Base-by-base conservation (phyloP, 2,329 filamentous ascomycete species). In the Colletotrichum lupini region DNA sequence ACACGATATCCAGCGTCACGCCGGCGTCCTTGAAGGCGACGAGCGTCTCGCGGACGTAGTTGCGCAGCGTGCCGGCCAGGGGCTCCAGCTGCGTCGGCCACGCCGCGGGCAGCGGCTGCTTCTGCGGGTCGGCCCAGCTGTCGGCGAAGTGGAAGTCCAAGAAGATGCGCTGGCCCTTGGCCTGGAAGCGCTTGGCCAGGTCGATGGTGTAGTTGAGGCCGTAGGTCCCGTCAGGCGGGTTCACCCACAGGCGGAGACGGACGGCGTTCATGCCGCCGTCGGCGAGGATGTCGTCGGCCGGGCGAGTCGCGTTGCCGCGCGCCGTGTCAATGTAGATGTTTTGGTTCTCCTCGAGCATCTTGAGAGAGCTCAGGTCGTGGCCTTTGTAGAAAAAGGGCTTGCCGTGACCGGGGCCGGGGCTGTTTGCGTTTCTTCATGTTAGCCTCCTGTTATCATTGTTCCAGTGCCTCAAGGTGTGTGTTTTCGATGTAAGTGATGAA, bases 1-100 rank as follows among this genome's bases (percentile, higher is more conserved):
- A 83, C 4, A 87, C 83, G 32, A 85, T 80, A 35, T 76, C 77
- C 24, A 84, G 77, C 24, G 80, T 75, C 53, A 87, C 82, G 9
- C 80, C 78, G 57, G 81, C 81, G 12, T 77, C 74, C 52, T 81
- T 77, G 77, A 85, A 86, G 1, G 82, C 79, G 60, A 83, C 74
- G 68, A 87, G 76, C 8, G 80, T 82, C 52, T 76, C 76, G 16
- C 76, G 75, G 72, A 83, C 82, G 75, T 83, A 83, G 9, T 76
- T 52, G 30, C 80, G 79, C 2, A 83, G 77, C 6, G 76, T 80
- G 1, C 67, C 66, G 9, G 78, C 74, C n/a, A 82, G 77, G 24
- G 78, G 75, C 22, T 76, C 63, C 46, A 83, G 73, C 22, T 77
- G 77, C 5, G 74, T 80, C 5, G 81, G 80, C 82, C 82, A 83